A percentile compares a stretch with the other conserved stretches of the same genome.
phyloP scores from a whole-genome alignment of 2,329 filamentous ascomycete genomes.

The Hyphodiscus sp. region DNA sequence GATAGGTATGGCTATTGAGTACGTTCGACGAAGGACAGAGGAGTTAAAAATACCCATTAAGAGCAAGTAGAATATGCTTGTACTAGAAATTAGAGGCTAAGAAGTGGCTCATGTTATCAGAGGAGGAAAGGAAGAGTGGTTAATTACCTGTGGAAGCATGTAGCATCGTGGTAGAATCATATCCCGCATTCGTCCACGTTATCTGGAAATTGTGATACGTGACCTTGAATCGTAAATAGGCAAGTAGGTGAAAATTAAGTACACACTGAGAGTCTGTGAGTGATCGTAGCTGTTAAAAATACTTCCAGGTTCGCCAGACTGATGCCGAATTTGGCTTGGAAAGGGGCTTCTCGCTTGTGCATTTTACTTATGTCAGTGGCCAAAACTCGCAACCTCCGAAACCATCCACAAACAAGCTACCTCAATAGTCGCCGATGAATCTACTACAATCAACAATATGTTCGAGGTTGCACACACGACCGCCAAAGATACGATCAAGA shows the following conservation, averaged over 20 bases:
- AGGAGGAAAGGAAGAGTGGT: too few species aligned
- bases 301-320: too few species aligned
- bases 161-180: too few species aligned
- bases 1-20: constrained; percentile 46
- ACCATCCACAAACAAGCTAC: neutral
- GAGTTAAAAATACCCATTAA: constrained; percentile 26
- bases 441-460: constrained; percentile 2
- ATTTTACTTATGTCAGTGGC: neutral
- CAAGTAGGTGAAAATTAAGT: too few species aligned
- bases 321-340: neutral
- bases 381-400: constrained; percentile 8
- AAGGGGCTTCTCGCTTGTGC: neutral
- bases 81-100: too few species aligned
- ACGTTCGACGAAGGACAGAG: constrained; percentile 38
- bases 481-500: neutral
- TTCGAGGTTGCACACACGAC: constrained; percentile 1
- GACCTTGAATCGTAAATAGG: too few species aligned
- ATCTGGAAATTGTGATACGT: too few species aligned
- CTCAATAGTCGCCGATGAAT: neutral
- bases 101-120: too few species aligned
- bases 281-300: too few species aligned
- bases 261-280: too few species aligned
- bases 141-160: too few species aligned
- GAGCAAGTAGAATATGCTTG: neutral
- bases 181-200: too few species aligned